Base-by-base conservation (phyloP, 768 basidiomycete genomes). In the Mycena filopes region DNA sequence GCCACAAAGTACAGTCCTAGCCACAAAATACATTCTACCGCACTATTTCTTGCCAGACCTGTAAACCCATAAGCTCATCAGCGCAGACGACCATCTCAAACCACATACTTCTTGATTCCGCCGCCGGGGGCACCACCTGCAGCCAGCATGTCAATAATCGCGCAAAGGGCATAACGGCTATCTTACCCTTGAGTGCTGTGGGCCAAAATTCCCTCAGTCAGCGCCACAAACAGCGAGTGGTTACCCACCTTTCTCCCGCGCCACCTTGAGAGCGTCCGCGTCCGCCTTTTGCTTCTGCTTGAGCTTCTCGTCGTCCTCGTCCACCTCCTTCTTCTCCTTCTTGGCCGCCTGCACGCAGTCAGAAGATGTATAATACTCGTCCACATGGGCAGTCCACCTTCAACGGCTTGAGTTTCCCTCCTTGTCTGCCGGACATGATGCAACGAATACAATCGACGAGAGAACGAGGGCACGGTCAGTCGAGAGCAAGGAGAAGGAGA, bases 381-480 rank as follows among this genome's bases (percentile, higher is more conserved):
- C 11, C 36, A 28, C 41, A 21, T 40, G 31, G 11, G 43, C 28
- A 47, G 41, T 53, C 31, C 20, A 89, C 93, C 92, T 95, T 95
- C 70, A 95, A 79, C 56, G 94, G 94, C 85, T 95, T 95, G 56
- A 90, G 73, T 80, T 95, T 95, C 74, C 93, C 94, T 66, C 91
- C 92, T 82, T 92, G 89, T 80, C 92, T 86, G 74, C 84, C 79
- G 31, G 87, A 79, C 89, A 90, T 90, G 36, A 36, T n/a, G 49
- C 38, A 63, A 41, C 26, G 40, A 60, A 61, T 29, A 47, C 21
- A 47, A 59, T 63, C 49, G 62, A 59, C 57, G 60, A 55, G 51
- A 18, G 29, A 13, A 20, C 11, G 43, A 16, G 26, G 21, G 26
- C 9, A 31, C 26, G 26, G 31, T 12, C 12, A 33, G 31, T 33